phyloP scores from a whole-genome alignment of 2,329 filamentous ascomycete species.

The Trichoderma koningiopsis region DNA sequence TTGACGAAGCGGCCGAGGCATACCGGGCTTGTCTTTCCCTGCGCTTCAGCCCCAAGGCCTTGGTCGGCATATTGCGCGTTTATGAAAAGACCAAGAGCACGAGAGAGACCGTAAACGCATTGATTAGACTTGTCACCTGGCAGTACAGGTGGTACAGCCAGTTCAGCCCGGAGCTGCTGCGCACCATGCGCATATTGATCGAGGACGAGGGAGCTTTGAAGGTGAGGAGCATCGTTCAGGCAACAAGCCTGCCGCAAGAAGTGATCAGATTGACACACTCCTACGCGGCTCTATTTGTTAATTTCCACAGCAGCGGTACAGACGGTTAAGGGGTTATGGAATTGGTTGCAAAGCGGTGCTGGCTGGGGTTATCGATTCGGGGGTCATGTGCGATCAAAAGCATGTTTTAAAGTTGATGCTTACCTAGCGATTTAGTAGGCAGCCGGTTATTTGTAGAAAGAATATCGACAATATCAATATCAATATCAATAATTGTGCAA shows the following conservation, averaged over 20 bases:
- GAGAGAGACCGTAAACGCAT: constrained; percentile 76
- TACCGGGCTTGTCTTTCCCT: constrained; percentile 85
- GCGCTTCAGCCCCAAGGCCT: constrained; percentile 90
- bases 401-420: background rate
- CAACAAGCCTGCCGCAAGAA: constrained; percentile 88
- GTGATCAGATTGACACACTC: constrained; percentile 95
- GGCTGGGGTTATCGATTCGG: background rate
- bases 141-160: constrained; percentile 99
- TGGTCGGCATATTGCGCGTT: constrained; percentile 78
- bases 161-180: constrained; percentile 90
- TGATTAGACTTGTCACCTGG: constrained; percentile 93
- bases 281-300: constrained; percentile 91
- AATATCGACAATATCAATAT: background rate
- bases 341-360: background rate
- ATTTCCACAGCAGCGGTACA: constrained; percentile 91
- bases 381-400: background rate
- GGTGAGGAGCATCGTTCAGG: constrained; percentile 94
- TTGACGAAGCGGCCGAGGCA: constrained; percentile 87
- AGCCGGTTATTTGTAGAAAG: background rate
- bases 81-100: constrained; percentile 80
- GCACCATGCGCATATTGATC: constrained; percentile 86
- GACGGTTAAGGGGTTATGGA: constrained; percentile 61
- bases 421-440: constrained; percentile 4
- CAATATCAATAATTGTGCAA: background rate
- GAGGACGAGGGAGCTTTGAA: constrained; percentile 98